Evolutionary conservation across 331 rosid genomes (phyloP), one percentile per base, ranked within the genome.

Genomic region (Quercus lobata): DNA sequence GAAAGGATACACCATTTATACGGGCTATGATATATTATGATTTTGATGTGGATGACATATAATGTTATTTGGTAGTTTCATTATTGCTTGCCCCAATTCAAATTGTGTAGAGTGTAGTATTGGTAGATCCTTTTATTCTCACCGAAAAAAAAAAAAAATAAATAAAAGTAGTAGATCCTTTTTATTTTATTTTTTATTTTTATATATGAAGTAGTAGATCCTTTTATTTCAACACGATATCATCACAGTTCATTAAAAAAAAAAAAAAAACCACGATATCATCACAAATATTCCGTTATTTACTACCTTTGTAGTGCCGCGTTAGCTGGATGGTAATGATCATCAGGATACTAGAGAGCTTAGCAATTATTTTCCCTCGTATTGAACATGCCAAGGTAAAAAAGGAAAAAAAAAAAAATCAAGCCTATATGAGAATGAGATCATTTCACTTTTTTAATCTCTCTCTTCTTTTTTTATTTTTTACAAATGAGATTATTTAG

Each of bases 11-110:
- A 32, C 66, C 29, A 77, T 32, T 73, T 21, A 71, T 62, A 24
- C 27, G 79, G 18, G 61, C 21, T 52, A 62, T 73, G 69, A 73
- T 80, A 35, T 52, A 15, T 22, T 63, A 80, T 54, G 58, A 73
- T 52, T 73, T 73, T 46, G 49, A 62, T 53, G 37, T 54, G 10
- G 30, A 49, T 62, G 70, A 18, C 21, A 63, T 62, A 79, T 62
- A 29, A 73, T 62, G 68, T 37, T 72, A 46, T 14, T 7, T 41
- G 17, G 73, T 71, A 74, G 69, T 81, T 79, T 79, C 79, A 81
- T 79, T 61, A 77, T 76, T 57, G 77, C 37, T 66, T 24, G 75
- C 46, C 53, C 76, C 57, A 68, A 46, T 71, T 81, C 71, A 65
- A 29, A 62, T 71, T 71, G 56, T 55, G 71, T 21, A 41, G 3